phyloP scores from a whole-genome alignment of 192 early-diverging fungal genomes.

The Coemansia sp. region DNA sequence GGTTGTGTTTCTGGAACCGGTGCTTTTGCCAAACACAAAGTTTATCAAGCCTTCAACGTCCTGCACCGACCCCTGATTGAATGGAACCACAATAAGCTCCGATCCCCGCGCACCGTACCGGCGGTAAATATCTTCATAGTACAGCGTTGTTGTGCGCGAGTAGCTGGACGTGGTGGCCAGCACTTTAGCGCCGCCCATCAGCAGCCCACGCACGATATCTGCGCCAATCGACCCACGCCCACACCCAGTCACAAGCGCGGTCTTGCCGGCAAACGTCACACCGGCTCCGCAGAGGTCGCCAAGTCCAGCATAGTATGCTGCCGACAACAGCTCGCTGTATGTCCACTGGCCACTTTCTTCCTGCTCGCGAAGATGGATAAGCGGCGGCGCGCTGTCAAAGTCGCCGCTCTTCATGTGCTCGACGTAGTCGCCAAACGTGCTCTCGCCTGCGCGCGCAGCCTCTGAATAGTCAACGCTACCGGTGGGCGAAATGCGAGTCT shows the following conservation, averaged over 20 bases:
- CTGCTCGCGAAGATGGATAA: conserved; percentile 19
- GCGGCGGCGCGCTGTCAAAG: conserved; percentile 20
- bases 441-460: conserved; percentile 67
- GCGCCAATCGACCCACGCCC: conserved; percentile 90
- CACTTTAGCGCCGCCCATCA: conserved; percentile 90
- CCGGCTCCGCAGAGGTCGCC: conserved; percentile 69
- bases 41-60: conserved; percentile 74
- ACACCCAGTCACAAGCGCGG: conserved; percentile 87
- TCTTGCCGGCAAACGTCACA: conserved; percentile 77
- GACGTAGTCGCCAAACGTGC: conserved; percentile 83
- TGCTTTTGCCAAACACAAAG: conserved; percentile 81
- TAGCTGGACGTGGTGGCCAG: conserved; percentile 91
- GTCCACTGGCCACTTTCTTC: conserved; percentile 56
- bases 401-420: conserved; percentile 60
- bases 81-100: conserved; percentile 85
- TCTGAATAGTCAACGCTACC: conserved; percentile 81
- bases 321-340: conserved; percentile 67
- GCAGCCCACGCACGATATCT: conserved; percentile 80
- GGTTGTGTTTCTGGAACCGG: conserved; percentile 60
- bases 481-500: conserved; percentile 64
- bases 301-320: conserved; percentile 74
- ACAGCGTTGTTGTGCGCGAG: conserved; percentile 72
- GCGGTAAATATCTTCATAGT: conserved; percentile 88
- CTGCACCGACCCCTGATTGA: conserved; percentile 86
- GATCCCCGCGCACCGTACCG: conserved; percentile 80